Base-by-base conservation (phyloP, 768 basidiomycete genomes). In the Suillus clintonianus region DNA sequence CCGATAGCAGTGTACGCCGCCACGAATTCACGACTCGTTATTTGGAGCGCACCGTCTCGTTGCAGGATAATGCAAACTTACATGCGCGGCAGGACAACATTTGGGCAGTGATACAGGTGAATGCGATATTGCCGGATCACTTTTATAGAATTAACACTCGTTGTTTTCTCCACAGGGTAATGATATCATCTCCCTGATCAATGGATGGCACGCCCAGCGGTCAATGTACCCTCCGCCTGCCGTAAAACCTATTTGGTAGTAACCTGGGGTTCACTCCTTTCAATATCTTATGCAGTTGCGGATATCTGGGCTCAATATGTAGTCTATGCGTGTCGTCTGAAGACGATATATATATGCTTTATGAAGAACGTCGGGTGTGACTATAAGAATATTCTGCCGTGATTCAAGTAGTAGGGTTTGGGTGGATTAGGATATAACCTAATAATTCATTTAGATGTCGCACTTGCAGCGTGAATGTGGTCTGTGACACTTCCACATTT, bases 21-120 rank as follows among this genome's bases (percentile, higher is more conserved):
- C 41, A 48, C 14, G 59, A 60, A n/a, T 67, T 67, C 47, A 50
- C 43, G 4, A 17, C 22, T 9, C 39, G 10, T 41, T 67, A 66
- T 17, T 6, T 58, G 32, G 36, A 63, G 54, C 42, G 67, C 5
- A 53, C 58, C 37, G 24, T 54, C 27, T 50, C 22, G 6, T 41
- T 67, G 15, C 39, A 41, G 2, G 51, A 59, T 22, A 19, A 51
- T 45, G 58, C 65, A 34, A 65, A 42, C 45, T 15, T 57, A 3
- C 43, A 41, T 39, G 57, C 54, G 62, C 71, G 11, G 7, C n/a
- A n/a, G 14, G 22, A 15, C 51, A 50, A 32, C 32, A 41, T 64
- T 8, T 4, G 39, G 7, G 6, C 6, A 39, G 60, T 34, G 15
- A 9, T 55, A 19, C 15, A 30, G 19, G 64, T 64, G 37, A 15